Evolutionary conservation across 495 filamentous ascomycete species (phyloP).

Genomic region (Aspergillus taichungensis): DNA sequence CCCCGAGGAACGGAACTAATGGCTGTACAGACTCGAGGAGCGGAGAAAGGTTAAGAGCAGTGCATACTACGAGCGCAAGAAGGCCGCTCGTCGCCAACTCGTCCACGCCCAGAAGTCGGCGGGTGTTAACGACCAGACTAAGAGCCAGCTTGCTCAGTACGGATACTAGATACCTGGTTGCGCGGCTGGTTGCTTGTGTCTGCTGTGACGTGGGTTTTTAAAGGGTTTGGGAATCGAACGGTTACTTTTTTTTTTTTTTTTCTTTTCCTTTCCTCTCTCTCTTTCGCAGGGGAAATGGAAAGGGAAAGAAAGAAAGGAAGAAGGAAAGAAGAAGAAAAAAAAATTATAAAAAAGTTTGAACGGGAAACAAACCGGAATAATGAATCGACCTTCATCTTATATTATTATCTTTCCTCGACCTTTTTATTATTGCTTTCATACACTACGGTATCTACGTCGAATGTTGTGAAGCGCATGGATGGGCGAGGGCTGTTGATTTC

Average conservation of each 20-base stretch:
- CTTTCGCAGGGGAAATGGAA: neutral
- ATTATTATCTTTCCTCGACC: no score
- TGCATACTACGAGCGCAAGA: conserved; percentile 99
- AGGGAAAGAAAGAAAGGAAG: conserved; percentile 17
- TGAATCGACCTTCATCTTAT: no score
- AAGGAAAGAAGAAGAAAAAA: conserved; percentile 23
- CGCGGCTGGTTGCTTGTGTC: conserved; percentile 41
- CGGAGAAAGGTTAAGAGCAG: conserved; percentile 97
- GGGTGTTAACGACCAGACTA: conserved; percentile 67
- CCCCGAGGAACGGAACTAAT: conserved; percentile 29
- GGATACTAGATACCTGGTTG: conserved; percentile 58
- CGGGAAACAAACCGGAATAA: conserved; percentile 33
- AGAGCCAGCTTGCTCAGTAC: conserved; percentile 59
- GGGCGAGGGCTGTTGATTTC: no score
- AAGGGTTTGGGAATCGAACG: conserved; percentile 29
- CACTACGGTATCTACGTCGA: no score
- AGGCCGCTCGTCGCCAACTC: conserved; percentile 80
- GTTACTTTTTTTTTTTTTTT: conserved; percentile 39
- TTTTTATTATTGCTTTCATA: no score
- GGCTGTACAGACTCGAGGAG: conserved; percentile 77
- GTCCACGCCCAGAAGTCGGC: conserved; percentile 86
- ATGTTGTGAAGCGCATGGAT: no score
- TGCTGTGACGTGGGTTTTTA: conserved; percentile 32
- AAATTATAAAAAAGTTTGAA: conserved; percentile 8
- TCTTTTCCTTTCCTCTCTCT: conserved; percentile 9